A percentile compares a stretch with the other conserved stretches of the same genome.
Evolutionary conservation across 2,329 filamentous ascomycete species (phyloP).

Genomic region (Penicillium sp.): DNA sequence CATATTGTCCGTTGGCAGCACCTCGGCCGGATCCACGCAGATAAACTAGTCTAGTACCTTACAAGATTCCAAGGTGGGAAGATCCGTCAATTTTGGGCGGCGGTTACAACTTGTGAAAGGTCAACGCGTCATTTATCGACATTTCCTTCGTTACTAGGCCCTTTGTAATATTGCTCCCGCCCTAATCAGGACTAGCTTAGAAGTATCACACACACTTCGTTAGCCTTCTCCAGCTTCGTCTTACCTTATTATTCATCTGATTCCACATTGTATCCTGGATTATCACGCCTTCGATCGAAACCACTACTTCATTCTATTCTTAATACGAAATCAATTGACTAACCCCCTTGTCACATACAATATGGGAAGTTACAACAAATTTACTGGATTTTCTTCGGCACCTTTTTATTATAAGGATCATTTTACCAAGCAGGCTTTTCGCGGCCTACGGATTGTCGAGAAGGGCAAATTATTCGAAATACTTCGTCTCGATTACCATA

Average conservation of each 20-base stretch:
- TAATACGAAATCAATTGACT: slow-evolving; percentile 5
- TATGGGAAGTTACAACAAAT: slow-evolving; percentile 7
- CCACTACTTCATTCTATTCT: neutral
- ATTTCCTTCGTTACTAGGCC: no score
- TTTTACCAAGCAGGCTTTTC: neutral
- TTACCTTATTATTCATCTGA: no score
- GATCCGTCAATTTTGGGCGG: slow-evolving; percentile 4
- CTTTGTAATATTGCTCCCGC: no score
- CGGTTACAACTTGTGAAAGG: neutral
- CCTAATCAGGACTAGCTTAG: no score
- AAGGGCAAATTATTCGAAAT: neutral
- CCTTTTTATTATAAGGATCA: neutral
- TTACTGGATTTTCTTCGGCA: neutral
- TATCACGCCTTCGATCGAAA: neutral
- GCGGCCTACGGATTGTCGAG: neutral
- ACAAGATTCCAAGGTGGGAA: slow-evolving; percentile 1
- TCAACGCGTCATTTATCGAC: no score
- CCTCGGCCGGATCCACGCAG: no score
- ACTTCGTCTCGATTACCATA: slow-evolving; percentile 5
- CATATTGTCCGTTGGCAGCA: no score
- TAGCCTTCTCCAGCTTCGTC: no score
- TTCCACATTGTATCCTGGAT: no score
- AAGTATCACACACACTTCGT: no score
- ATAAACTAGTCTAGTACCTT: slow-evolving; percentile 2
- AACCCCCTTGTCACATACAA: neutral